Base-by-base conservation (phyloP, 345 rosid genomes). In the Bruguiera sexangula region DNA sequence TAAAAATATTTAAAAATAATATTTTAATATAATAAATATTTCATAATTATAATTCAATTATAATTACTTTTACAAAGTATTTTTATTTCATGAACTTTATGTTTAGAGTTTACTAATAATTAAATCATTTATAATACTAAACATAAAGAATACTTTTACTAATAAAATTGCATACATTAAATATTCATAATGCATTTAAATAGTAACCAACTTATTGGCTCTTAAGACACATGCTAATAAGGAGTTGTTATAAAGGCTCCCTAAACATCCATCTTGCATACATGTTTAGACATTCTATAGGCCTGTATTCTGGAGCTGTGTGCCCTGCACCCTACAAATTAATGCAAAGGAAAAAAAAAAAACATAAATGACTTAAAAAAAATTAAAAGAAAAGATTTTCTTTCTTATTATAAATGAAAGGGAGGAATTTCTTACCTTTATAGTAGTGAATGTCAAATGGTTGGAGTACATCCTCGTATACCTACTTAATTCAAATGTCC, bases 401-500 rank as follows among this genome's bases (percentile, higher is more conserved):
- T 6, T 43, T 3, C 6, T 39, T 39, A 15, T 19, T 43, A 18
- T 18, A 43, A 13, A 13, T 13, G 5, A 27, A 9, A 56, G 8
- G 29, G 30, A 22, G 60, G 37, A 19, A 26, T 8, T 29, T 26
- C 84, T 73, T 71, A 65, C 96, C 85, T 86, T 89, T 6, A 87
- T 66, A 4, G 90, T 89, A 31, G 92, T 88, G 55, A 83, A 89
- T 57, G 89, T 86, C 90, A 86, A 87, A 21, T 57, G 65, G 73
- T 86, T 89, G 4, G 87, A 71, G 54, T 86, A 86, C 50, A 85
- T 83, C 76, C 88, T 83, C 2, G 89, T 82, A 53, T 79, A 85
- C 61, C 96, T 88, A 70, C 68, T 29, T 8, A 72, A 53, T 57
- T 56, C 60, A 56, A 61, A 54, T 5, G 11, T 55, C 36, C 58